Conservation (phyloP, 306 rosid species). For the Benincasa hispida region DNA sequence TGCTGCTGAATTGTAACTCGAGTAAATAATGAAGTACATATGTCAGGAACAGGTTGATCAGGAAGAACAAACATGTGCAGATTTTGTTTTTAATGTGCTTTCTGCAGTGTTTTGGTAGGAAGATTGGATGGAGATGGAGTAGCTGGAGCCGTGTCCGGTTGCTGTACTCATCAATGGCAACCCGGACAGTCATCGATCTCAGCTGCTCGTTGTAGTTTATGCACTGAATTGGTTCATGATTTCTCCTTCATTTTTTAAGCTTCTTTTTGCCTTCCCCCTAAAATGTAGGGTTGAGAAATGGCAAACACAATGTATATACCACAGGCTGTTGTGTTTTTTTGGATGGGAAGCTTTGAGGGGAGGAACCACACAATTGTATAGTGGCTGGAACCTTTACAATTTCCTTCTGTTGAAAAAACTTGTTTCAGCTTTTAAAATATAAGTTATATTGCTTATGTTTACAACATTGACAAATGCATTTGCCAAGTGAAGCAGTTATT, state of each 20-base stretch:
- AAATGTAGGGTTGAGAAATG: slow-evolving; percentile 1
- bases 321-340: background rate
- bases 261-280: background rate
- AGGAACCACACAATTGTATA: background rate
- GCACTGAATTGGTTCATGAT: background rate
- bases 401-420: background rate
- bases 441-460: background rate
- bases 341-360: background rate
- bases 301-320: background rate
- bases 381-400: background rate
- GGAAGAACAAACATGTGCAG: background rate
- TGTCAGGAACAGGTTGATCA: background rate
- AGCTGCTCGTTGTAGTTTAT: background rate
- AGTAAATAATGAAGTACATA: background rate
- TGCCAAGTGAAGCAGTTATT: background rate
- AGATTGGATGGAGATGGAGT: background rate
- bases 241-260: background rate
- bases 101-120: slow-evolving; percentile 3
- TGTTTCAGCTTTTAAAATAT: background rate
- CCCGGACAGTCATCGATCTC: background rate
- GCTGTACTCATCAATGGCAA: background rate
- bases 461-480: background rate
- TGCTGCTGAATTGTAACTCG: background rate
- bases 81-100: background rate
- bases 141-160: background rate